These are phyloP conservation scores for Chrysoporthe puriensis DNA, from an alignment of 2,329 filamentous ascomycete genomes.

Conservation along the genomic window DNA sequence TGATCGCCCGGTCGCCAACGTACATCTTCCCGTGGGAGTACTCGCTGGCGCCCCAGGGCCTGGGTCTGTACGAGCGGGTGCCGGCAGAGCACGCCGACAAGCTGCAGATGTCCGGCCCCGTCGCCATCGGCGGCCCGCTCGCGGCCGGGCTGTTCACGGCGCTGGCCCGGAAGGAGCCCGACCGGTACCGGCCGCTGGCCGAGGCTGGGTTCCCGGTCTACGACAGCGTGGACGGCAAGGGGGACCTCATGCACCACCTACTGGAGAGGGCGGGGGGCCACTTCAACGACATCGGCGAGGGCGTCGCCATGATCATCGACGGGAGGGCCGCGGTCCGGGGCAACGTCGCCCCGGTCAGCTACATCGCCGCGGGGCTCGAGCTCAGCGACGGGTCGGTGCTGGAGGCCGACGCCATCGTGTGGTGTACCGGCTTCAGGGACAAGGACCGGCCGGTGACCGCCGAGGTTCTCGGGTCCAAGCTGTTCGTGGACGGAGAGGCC, in stretches of 20 bases:
- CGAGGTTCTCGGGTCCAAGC: constrained; percentile 33
- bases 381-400: constrained; percentile 41
- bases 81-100: constrained; percentile 34
- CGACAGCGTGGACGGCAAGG: constrained; percentile 35
- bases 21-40: constrained; percentile 41
- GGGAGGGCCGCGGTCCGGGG: constrained; percentile 39
- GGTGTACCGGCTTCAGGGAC: constrained; percentile 46
- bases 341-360: constrained; percentile 37
- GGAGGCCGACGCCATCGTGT: constrained; percentile 44
- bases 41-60: constrained; percentile 32
- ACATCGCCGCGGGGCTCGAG: constrained; percentile 37
- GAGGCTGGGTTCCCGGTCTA: constrained; percentile 42
- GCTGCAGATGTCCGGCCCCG: constrained; percentile 29
- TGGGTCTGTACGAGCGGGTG: constrained; percentile 38
- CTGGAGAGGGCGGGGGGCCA: constrained; percentile 45
- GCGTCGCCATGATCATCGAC: constrained; percentile 38
- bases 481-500: constrained; percentile 31
- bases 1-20: constrained; percentile 42
- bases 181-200: constrained; percentile 40
- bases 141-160: constrained; percentile 30
- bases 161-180: constrained; percentile 37
- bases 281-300: constrained; percentile 43
- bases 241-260: constrained; percentile 37
- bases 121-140: constrained; percentile 33
- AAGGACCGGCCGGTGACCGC: constrained; percentile 36